Evolutionary conservation across 73 alveolate species (phyloP).

Genomic region (Paramecium sonneborni): DNA sequence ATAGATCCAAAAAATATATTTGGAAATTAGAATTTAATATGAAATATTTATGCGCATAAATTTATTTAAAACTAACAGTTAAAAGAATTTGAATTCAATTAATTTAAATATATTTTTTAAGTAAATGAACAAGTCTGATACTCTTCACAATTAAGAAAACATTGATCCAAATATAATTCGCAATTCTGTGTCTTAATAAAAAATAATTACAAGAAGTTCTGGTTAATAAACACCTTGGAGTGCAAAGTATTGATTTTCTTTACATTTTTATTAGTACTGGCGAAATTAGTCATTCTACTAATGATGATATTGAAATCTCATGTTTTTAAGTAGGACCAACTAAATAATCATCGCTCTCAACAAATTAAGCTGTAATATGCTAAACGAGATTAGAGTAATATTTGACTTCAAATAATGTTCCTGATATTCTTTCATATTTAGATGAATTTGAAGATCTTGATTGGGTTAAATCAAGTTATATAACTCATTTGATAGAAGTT

Average conservation of each 20-base stretch:
- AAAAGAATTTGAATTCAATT: slow-evolving; percentile 2
- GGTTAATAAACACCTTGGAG: slow-evolving; percentile 16
- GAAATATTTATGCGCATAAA: background rate
- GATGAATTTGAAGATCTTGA: slow-evolving; percentile 57
- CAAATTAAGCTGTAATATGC: background rate
- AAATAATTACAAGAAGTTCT: background rate
- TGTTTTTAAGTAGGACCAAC: slow-evolving; percentile 26
- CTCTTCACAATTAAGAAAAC: background rate
- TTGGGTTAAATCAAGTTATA: slow-evolving; percentile 1
- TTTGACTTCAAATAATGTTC: slow-evolving; percentile 39
- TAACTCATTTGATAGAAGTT: slow-evolving; percentile 1
- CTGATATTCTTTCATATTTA: background rate
- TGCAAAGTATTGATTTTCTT: background rate
- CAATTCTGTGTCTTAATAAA: background rate
- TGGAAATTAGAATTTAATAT: slow-evolving; percentile 73
- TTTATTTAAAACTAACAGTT: slow-evolving; percentile 27
- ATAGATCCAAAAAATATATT: slow-evolving; percentile 85
- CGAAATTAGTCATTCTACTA: background rate
- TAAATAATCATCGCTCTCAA: background rate
- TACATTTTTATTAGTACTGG: background rate
- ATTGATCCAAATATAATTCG: slow-evolving; percentile 19
- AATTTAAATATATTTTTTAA: background rate
- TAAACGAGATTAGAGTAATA: background rate
- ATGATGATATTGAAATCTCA: slow-evolving; percentile 23
- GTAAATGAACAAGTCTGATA: slow-evolving; percentile 45